Evolutionary conservation across 495 filamentous ascomycete species (phyloP).

Genomic region (Ascobolus immersus): DNA sequence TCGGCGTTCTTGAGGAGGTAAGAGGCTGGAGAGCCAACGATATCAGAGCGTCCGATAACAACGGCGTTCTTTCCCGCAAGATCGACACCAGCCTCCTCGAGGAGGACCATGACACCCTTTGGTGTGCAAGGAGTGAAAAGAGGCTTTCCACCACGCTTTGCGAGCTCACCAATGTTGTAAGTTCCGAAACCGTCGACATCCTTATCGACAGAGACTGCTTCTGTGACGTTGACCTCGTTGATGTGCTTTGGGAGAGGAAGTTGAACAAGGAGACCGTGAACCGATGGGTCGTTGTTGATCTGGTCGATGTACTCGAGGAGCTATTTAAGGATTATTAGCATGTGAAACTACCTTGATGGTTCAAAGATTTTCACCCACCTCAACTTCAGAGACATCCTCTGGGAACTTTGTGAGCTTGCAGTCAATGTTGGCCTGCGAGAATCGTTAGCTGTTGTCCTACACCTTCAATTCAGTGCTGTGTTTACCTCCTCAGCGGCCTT

Average conservation of each 20-base stretch:
- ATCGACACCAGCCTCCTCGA: conserved; percentile 60
- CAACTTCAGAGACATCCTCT: conserved; percentile 54
- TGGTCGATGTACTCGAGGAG: conserved; percentile 53
- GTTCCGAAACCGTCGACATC: conserved; percentile 96
- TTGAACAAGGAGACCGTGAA: conserved; percentile 88
- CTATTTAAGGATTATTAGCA: conserved; percentile 4
- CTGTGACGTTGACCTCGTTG: conserved; percentile 70
- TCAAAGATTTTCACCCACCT: conserved; percentile 17
- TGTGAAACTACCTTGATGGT: too few relatives aligned
- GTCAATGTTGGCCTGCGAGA: conserved; percentile 51
- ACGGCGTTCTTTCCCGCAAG: conserved; percentile 78
- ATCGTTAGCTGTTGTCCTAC: conserved; percentile 4
- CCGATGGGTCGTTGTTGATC: conserved; percentile 63
- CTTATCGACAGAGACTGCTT: conserved; percentile 71
- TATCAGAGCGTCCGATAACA: conserved; percentile 83
- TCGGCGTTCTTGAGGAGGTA: conserved; percentile 84
- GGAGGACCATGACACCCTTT: conserved; percentile 82
- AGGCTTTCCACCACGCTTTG: conserved; percentile 72
- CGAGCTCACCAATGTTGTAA: conserved; percentile 79
- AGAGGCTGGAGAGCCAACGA: conserved; percentile 89
- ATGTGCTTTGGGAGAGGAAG: conserved; percentile 70
- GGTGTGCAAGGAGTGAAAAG: conserved; percentile 85
- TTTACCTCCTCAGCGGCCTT: conserved; percentile 82
- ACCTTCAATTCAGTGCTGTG: conserved; percentile 7
- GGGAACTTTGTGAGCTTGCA: conserved; percentile 66